phyloP scores from a whole-genome alignment of 768 basidiomycete species.

The Pholiota molesta region DNA sequence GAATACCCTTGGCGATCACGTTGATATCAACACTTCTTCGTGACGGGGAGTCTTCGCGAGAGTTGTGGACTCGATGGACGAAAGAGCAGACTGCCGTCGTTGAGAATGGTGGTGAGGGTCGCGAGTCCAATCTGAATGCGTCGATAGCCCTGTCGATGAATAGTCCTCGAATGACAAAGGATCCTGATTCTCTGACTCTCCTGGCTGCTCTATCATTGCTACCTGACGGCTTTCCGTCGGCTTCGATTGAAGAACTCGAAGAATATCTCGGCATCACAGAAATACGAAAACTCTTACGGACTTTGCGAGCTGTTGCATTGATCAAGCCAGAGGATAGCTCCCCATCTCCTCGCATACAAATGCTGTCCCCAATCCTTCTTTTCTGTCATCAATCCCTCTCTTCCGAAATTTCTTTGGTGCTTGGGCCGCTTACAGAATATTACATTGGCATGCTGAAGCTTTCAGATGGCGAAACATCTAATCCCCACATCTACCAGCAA shows the following conservation, averaged over 20 bases:
- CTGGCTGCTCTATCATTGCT: constrained; percentile 31
- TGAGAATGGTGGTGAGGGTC: constrained; percentile 28
- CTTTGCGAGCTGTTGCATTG: neutral
- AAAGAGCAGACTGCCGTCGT: constrained; percentile 31
- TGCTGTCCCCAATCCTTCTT: neutral
- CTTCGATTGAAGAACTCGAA: neutral
- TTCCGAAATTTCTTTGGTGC: neutral
- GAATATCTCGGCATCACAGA: neutral
- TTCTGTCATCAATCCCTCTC: neutral
- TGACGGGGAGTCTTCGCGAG: constrained; percentile 31
- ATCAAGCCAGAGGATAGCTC: neutral
- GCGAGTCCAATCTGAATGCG: constrained; percentile 29
- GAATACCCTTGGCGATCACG: constrained; percentile 36
- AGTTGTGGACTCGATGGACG: constrained; percentile 32
- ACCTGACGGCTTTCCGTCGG: constrained; percentile 26
- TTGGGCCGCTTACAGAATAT: neutral
- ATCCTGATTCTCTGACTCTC: constrained; percentile 27
- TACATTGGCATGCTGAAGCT: neutral
- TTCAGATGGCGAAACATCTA: neutral
- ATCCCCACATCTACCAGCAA: neutral
- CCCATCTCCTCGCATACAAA: neutral
- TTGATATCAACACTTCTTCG: constrained; percentile 34
- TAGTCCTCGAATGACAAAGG: constrained; percentile 29
- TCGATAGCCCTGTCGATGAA: constrained; percentile 35
- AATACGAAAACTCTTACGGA: neutral